Evolutionary conservation across 1,139 yeast genomes (phyloP).

Genomic region (Pichia terricola): DNA sequence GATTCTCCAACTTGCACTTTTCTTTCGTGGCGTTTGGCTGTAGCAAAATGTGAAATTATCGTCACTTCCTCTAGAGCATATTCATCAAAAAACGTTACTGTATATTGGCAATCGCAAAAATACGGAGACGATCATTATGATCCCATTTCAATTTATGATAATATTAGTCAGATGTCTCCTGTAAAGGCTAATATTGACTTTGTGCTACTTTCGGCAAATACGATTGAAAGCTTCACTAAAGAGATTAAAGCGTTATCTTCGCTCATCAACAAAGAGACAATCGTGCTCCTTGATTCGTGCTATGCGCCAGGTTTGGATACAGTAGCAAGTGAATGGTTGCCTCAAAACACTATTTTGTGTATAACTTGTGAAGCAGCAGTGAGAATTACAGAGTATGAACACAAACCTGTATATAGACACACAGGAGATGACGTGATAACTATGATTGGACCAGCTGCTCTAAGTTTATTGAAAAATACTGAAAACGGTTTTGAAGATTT

Average conservation of each 20-base stretch:
- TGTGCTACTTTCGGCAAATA: constrained; percentile 14
- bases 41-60: constrained; percentile 3
- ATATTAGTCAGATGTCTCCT: neutral
- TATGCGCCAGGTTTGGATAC: constrained; percentile 17
- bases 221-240: constrained; percentile 6
- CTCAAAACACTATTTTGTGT: constrained; percentile 12
- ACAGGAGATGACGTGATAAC: constrained; percentile 18
- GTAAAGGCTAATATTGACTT: constrained; percentile 10
- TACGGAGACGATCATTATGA: constrained; percentile 2
- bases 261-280: constrained; percentile 13
- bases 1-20: constrained; percentile 16
- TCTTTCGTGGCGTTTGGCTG: constrained; percentile 16
- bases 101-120: constrained; percentile 10
- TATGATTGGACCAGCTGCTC: constrained; percentile 17
- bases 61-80: constrained; percentile 3
- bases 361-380: constrained; percentile 20
- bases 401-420: constrained; percentile 13
- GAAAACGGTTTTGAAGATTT: constrained; percentile 13
- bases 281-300: constrained; percentile 19
- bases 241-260: constrained; percentile 4
- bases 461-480: neutral
- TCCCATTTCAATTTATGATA: constrained; percentile 6
- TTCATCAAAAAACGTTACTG: neutral
- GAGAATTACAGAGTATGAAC: constrained; percentile 8
- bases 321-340: constrained; percentile 2